phyloP scores from a whole-genome alignment of 1,284 basidiomycete species.

The Cryptococcus sp. region DNA sequence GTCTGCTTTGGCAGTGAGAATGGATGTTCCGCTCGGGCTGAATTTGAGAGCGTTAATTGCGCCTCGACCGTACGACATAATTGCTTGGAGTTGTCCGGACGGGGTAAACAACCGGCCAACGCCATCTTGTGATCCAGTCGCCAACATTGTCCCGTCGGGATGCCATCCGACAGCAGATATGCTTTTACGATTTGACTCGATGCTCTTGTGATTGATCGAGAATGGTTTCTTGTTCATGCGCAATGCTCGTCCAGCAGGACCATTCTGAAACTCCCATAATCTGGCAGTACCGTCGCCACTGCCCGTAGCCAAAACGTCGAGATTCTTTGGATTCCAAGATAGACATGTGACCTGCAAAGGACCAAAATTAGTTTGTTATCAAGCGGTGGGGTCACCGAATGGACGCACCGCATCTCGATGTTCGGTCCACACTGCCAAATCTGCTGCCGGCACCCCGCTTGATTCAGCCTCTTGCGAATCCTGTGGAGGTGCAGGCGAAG shows the following conservation, averaged over 20 bases:
- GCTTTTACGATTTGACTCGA: constrained; percentile 42
- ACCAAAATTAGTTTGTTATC: neutral
- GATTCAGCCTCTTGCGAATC: neutral
- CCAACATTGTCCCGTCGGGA: constrained; percentile 47
- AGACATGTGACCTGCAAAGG: constrained; percentile 36
- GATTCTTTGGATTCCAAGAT: constrained; percentile 47
- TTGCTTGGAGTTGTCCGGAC: constrained; percentile 43
- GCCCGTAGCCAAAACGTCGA: constrained; percentile 39
- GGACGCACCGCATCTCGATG: constrained; percentile 40
- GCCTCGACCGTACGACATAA: constrained; percentile 45
- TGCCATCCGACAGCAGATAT: constrained; percentile 44
- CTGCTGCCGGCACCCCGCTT: constrained; percentile 3
- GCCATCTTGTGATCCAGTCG: constrained; percentile 40
- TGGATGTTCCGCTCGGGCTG: constrained; percentile 39
- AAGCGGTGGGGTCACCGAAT: neutral
- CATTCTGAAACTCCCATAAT: constrained; percentile 42
- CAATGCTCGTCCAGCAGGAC: constrained; percentile 6
- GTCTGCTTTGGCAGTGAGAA: constrained; percentile 41
- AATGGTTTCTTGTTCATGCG: constrained; percentile 24
- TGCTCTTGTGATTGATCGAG: constrained; percentile 38
- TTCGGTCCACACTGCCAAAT: constrained; percentile 28
- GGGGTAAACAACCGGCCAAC: constrained; percentile 48
- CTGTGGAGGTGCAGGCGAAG: constrained; percentile 3
- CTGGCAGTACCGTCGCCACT: constrained; percentile 39
- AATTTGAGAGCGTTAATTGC: constrained; percentile 45